Evolutionary conservation across 2,329 filamentous ascomycete species (phyloP).

Genomic region (Xenosphaeropsis pyriputrescens): DNA sequence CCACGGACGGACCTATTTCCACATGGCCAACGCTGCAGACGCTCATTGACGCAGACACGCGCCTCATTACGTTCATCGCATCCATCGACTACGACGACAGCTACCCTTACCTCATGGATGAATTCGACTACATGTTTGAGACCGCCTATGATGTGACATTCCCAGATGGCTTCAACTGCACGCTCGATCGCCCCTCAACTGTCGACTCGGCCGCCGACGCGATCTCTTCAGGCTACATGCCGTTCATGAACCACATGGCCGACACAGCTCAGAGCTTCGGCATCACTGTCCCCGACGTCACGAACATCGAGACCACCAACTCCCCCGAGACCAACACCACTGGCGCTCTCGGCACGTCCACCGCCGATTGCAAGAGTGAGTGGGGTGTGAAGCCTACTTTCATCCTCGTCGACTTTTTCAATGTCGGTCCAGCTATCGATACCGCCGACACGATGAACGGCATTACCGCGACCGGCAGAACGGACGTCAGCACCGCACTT

Average conservation of each 20-base stretch:
- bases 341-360: constrained; percentile 40
- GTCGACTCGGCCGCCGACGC: constrained; percentile 35
- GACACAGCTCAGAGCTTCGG: constrained; percentile 38
- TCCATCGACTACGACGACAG: constrained; percentile 26
- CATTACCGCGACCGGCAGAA: constrained; percentile 19
- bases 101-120: constrained; percentile 44
- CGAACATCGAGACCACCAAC: constrained; percentile 49
- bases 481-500: constrained; percentile 8
- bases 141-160: constrained; percentile 51
- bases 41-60: constrained; percentile 49
- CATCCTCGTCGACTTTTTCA: constrained; percentile 68
- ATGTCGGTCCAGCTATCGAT: constrained; percentile 53
- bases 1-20: constrained; percentile 23
- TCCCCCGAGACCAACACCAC: constrained; percentile 33
- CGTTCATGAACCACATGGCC: constrained; percentile 71
- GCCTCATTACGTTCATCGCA: constrained; percentile 57
- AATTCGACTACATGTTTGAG: constrained; percentile 59
- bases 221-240: constrained; percentile 42
- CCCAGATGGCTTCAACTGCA: constrained; percentile 56
- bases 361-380: constrained; percentile 33
- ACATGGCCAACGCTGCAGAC: constrained; percentile 59
- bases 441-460: constrained; percentile 57
- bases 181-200: constrained; percentile 45
- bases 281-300: constrained; percentile 47
- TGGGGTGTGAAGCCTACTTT: constrained; percentile 57